These are phyloP conservation scores for Pestalotiopsis sp. DNA, from an alignment of 2,329 filamentous ascomycete genomes.

Conservation along the genomic window DNA sequence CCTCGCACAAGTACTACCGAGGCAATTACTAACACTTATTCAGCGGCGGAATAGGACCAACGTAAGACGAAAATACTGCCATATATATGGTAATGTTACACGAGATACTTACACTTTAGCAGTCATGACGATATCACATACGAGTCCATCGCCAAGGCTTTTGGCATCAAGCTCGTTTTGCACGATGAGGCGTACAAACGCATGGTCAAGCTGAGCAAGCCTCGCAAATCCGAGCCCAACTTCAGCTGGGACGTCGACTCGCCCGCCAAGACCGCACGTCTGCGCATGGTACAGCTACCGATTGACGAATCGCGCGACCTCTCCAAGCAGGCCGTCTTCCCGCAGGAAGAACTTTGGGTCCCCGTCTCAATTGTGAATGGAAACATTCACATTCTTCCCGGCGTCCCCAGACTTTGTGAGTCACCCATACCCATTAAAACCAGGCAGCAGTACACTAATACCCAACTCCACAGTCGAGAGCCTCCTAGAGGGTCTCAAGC, in stretches of 20 bases:
- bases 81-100: slow-evolving; percentile 19
- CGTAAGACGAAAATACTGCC: slow-evolving; percentile 55
- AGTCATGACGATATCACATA: slow-evolving; percentile 99
- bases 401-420: slow-evolving; percentile 79
- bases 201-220: slow-evolving; percentile 82
- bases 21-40: slow-evolving; percentile 17
- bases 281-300: slow-evolving; percentile 89
- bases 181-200: slow-evolving; percentile 76
- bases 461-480: slow-evolving; percentile 59
- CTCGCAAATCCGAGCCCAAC: slow-evolving; percentile 70
- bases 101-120: slow-evolving; percentile 10
- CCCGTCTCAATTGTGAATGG: slow-evolving; percentile 87
- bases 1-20: background rate
- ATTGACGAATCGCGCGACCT: slow-evolving; percentile 68
- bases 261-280: slow-evolving; percentile 75
- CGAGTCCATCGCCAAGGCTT: slow-evolving; percentile 88
- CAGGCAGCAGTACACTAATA: background rate
- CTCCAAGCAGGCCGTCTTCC: slow-evolving; percentile 77
- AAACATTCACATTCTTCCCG: slow-evolving; percentile 91
- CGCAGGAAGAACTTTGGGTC: slow-evolving; percentile 84
- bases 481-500: slow-evolving; percentile 77
- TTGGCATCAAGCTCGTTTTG: slow-evolving; percentile 73
- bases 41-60: slow-evolving; percentile 91
- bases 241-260: slow-evolving; percentile 88
- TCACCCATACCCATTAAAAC: slow-evolving; percentile 1